Evolutionary conservation across 2,329 filamentous ascomycete species (phyloP), one percentile per base, ranked within the genome.

Genomic region (Chaetomium strumarium): DNA sequence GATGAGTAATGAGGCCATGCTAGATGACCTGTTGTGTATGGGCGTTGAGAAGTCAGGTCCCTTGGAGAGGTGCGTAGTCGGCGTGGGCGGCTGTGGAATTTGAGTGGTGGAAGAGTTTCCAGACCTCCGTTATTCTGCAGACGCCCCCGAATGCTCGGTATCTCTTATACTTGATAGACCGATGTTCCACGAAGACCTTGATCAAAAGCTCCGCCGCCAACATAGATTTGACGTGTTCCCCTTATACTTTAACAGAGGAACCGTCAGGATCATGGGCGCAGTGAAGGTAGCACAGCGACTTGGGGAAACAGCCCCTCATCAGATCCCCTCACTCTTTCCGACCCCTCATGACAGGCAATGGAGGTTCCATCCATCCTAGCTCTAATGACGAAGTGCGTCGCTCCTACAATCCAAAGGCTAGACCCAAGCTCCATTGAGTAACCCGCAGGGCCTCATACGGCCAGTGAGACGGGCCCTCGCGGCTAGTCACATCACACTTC

Each of bases 391-490:
- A 34, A 33, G 14, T 31, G 11, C 36, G 37, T 2, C 34, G 14
- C 43, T 7, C 31, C 34, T 10, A 17, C 31, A 1, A 43, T 38
- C 31, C 37, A 12, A n/a, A 48, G 43, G 33, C 41, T 39, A 45
- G 44, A 49, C 37, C 46, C 41, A 31, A 30, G 14, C 20, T 39
- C 17, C 38, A 31, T 37, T n/a, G 16, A 31, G 38, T 38, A 20
- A 7, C 14, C 16, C 42, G 49, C 49, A 46, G 51, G 33, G 34
- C 39, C 17, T 48, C 16, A 12, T 47, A 46, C 49, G 56, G 42
- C 56, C 51, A 54, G 56, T 56, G 51, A 55, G 46, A 31, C 19
- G 17, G 24, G 24, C 42, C 51, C 39, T n/a, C 31, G 44, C n/a
- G 17, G 20, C 43, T 39, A 51, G 49, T 52, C 42, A 50, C 46